Evolutionary conservation across 176 grass and related monocot genomes (phyloP).

Genomic region (Raddia distichophylla): DNA sequence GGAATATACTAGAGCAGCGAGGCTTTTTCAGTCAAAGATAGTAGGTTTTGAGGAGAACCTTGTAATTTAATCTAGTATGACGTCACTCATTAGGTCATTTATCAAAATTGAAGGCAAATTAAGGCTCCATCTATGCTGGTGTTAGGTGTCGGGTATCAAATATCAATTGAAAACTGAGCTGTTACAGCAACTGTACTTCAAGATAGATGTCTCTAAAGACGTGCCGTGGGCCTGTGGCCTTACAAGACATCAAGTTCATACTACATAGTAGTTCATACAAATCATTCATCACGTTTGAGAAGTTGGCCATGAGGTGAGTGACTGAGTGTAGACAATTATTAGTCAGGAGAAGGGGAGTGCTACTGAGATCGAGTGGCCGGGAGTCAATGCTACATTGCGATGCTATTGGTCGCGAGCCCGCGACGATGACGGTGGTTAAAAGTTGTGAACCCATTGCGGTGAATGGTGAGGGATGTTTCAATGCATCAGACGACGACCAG

Average conservation of each 20-base stretch:
- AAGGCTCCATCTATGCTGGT: conserved; percentile 29
- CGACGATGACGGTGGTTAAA: too few relatives aligned
- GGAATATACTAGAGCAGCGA: not conserved
- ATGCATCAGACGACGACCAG: too few relatives aligned
- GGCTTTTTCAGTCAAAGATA: not conserved
- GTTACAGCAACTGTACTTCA: conserved; percentile 12
- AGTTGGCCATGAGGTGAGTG: too few relatives aligned
- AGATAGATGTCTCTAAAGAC: conserved; percentile 17
- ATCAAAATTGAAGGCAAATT: not conserved
- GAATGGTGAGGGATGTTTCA: too few relatives aligned
- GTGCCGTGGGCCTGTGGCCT: not conserved
- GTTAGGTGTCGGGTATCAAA: conserved; percentile 11
- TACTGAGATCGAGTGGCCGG: too few relatives aligned
- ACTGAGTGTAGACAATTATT: too few relatives aligned
- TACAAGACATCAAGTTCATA: conserved; percentile 14
- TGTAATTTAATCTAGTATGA: conserved; percentile 13
- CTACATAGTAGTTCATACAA: not conserved
- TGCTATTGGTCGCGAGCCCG: too few relatives aligned
- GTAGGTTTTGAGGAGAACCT: not conserved
- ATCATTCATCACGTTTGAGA: not conserved
- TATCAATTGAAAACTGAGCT: conserved; percentile 30
- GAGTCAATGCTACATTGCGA: too few relatives aligned
- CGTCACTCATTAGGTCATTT: not conserved
- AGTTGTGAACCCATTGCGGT: too few relatives aligned
- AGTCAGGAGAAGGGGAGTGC: too few relatives aligned